Base-by-base conservation (phyloP, 75 land plant genomes). In the Sequoiadendron giganteum region DNA sequence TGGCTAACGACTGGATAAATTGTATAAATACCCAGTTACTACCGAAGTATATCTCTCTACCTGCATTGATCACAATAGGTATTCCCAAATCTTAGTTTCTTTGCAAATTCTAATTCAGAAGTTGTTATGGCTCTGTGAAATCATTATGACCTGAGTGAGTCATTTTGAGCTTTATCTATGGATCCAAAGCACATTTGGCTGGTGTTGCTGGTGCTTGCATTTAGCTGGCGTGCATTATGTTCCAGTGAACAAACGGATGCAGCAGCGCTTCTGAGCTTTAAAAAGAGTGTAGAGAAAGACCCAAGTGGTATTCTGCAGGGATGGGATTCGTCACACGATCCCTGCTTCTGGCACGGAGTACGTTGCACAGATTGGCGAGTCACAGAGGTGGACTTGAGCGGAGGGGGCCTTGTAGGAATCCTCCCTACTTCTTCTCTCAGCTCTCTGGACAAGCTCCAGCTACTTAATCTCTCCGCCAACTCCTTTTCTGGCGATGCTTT, bases 341-440 rank as follows among this genome's bases (percentile, higher is more conserved):
- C 90, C 28, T 95, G 97, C 89, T 54, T 39, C 21, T 95, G 95
- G 95, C 30, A 80, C 15, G 95, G 97, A 39, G 93, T 95, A 42
- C 72, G 90, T 42, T 95, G 97, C 91, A 39, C 40, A 25, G 1
- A 88, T 10, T 25, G 91, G 34, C 79, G 97, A 73, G 97, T 91
- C 39, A 89, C 92, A 34, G 55, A 83, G 73, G 86, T 95, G 54
- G 89, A 93, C 48, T 90, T 95, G 48, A 92, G 88, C 75, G 32
- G 83, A 6, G 77, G 65, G 32, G 40, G 49, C 42, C 92, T 95
- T 19, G 76, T 55, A 0, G 97, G 94, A 1, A 21, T 55, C 28
- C 56, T 91, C 56, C 86, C 89, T 25, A 54, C 93, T 78, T 81
- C 78, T 40, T 85, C 92, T 45, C 90, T 95, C n/a, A 61, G 87